phyloP scores from a whole-genome alignment of 2,329 filamentous ascomycete species.

The Aspergillus aculeatinus region DNA sequence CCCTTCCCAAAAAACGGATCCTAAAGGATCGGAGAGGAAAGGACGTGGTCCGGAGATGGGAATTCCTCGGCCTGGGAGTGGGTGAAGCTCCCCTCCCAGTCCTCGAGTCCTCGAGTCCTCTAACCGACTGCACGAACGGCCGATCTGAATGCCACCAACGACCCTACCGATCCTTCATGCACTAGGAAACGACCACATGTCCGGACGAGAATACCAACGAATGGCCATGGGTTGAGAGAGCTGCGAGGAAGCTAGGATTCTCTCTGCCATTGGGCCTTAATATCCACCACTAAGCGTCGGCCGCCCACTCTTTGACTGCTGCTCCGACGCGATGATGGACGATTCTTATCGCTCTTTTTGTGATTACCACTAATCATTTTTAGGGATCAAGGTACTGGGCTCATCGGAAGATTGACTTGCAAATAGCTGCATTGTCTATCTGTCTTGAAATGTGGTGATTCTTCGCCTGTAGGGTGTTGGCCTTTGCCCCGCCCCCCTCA shows the following conservation, averaged over 20 bases:
- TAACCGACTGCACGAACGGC: constrained; percentile 12
- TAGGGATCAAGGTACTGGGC: neutral
- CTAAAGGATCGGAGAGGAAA: neutral
- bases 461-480: neutral
- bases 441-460: neutral
- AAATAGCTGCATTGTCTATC: neutral
- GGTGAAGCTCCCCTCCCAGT: neutral
- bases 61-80: neutral
- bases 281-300: neutral
- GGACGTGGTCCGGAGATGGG: neutral
- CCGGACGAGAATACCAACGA: constrained; percentile 14
- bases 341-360: neutral
- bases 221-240: constrained; percentile 13
- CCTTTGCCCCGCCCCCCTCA: neutral
- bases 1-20: no score
- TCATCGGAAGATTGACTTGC: neutral
- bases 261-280: neutral
- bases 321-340: neutral
- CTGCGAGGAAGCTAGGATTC: constrained; percentile 6
- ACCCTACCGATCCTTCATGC: constrained; percentile 20
- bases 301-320: neutral
- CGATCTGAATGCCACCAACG: constrained; percentile 19
- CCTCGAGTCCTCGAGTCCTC: neutral
- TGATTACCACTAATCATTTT: neutral
- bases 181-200: constrained; percentile 28